Base-by-base conservation (phyloP, 1,284 basidiomycete genomes). In the Microstroma glucosiphilum region DNA sequence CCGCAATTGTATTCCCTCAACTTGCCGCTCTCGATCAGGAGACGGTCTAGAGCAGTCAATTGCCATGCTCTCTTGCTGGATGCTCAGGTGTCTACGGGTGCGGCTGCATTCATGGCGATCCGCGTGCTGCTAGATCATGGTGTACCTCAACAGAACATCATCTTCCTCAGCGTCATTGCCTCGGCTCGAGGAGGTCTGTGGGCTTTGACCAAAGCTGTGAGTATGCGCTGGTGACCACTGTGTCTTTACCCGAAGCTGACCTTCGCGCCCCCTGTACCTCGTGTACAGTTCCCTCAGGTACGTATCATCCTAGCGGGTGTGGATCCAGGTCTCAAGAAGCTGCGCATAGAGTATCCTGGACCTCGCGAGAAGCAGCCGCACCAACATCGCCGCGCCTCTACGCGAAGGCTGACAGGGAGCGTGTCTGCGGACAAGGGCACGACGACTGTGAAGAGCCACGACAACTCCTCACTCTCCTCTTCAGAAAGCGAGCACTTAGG, bases 91-190 rank as follows among this genome's bases (percentile, higher is more conserved):
- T 92, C 91, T 4, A 97, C 93, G 0, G 94, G 89, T 1, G 93
- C 94, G 0, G 87, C 93, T 3, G 92, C 91, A 0, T 88, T 93
- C 80, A 97, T 97, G 94, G 90, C 92, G 0, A 89, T 98, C 62
- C 88, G 94, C n/a, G 86, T 96, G 4, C 82, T 97, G 17, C 84
- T 97, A 26, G 94, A 98, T 76, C 94, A 98, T 73, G 92, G 93
- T n/a, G 88, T 97, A 8, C 85, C 78, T 68, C 86, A 92, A 75
- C 84, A 88, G 54, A 87, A 88, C 53, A 80, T 81, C 60, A 66
- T 81, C 40, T 69, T 81, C 19, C 67, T 93, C 23, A 88, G 90
- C 0, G 89, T 94, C 81, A 83, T 97, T n/a, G 88, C 93, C 43
- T 88, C 90, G 3, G 84, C 86, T 19, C 83, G 83, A 40, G 92